phyloP scores from a whole-genome alignment of 352 stramenopile species.

The Globisporangium spinosum region DNA sequence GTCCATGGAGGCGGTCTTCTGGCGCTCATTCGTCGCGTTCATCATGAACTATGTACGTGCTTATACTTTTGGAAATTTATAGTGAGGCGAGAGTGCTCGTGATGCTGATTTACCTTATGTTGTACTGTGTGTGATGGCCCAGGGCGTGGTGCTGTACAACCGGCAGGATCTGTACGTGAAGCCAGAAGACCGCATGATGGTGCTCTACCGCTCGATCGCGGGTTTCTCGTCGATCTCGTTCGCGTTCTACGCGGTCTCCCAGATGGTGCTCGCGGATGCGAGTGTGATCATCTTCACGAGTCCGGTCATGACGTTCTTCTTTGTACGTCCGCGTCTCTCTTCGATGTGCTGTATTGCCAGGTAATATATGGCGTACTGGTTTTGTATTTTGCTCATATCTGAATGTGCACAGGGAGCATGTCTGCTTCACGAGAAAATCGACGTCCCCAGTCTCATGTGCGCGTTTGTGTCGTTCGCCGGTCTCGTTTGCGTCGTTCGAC shows the following conservation, averaged over 20 bases:
- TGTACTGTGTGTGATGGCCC: background rate
- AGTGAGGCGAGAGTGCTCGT: too few species aligned
- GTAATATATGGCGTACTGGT: too few species aligned
- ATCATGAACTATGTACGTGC: slow-evolving; percentile 57
- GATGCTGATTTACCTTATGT: background rate
- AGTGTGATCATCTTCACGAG: slow-evolving; percentile 67
- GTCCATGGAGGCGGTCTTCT: slow-evolving; percentile 78
- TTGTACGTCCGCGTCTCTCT: slow-evolving; percentile 25
- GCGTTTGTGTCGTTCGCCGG: slow-evolving; percentile 33
- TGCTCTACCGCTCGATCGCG: slow-evolving; percentile 42
- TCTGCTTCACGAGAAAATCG: slow-evolving; percentile 30
- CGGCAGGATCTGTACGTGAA: slow-evolving; percentile 45
- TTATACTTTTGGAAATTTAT: background rate
- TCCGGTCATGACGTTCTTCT: slow-evolving; percentile 62
- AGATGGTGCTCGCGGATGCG: slow-evolving; percentile 71
- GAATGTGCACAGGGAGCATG: slow-evolving; percentile 20
- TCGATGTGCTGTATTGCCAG: too few species aligned
- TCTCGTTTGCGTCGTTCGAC: slow-evolving; percentile 38
- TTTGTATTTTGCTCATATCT: background rate
- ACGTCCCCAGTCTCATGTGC: slow-evolving; percentile 23
- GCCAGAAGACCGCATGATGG: slow-evolving; percentile 42
- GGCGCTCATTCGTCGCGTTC: slow-evolving; percentile 55
- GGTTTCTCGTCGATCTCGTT: slow-evolving; percentile 55
- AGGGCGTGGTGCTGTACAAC: slow-evolving; percentile 27
- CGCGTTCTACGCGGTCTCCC: slow-evolving; percentile 62